Conservation (phyloP, 257 asterid genomes). For the Solanum gracilifrons region DNA sequence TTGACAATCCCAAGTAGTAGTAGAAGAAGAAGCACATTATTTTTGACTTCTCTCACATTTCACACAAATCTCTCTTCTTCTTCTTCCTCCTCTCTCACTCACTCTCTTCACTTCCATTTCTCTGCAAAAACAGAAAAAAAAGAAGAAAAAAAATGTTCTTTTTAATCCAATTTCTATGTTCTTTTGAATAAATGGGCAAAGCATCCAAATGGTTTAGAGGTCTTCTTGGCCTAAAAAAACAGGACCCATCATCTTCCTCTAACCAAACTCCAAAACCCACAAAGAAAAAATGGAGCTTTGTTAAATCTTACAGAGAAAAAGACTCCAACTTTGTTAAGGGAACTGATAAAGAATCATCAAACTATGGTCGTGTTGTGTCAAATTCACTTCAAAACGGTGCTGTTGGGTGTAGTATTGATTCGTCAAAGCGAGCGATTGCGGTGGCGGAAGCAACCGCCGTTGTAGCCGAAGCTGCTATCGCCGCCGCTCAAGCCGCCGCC, state of each 20-base stretch:
- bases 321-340: neutral
- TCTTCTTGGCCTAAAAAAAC: conserved; percentile 54
- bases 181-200: conserved; percentile 45
- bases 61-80: neutral
- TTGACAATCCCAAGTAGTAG: neutral
- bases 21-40: neutral
- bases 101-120: neutral
- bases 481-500: conserved; percentile 72
- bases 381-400: neutral
- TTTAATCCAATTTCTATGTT: neutral
- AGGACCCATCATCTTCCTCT: conserved; percentile 12
- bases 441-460: conserved; percentile 68
- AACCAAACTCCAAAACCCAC: conserved; percentile 3
- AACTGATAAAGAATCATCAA: neutral
- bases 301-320: conserved; percentile 18
- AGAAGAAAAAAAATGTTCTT: neutral
- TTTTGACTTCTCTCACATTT: neutral
- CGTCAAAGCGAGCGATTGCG: conserved; percentile 53
- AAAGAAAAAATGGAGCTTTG: conserved; percentile 63
- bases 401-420: conserved; percentile 15
- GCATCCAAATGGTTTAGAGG: conserved; percentile 80
- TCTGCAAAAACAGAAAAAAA: neutral
- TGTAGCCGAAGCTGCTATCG: conserved; percentile 76
- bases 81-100: neutral
- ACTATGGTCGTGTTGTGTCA: neutral